Conservation (phyloP, 192 early-diverging fungal genomes). For the Linnemannia exigua region DNA sequence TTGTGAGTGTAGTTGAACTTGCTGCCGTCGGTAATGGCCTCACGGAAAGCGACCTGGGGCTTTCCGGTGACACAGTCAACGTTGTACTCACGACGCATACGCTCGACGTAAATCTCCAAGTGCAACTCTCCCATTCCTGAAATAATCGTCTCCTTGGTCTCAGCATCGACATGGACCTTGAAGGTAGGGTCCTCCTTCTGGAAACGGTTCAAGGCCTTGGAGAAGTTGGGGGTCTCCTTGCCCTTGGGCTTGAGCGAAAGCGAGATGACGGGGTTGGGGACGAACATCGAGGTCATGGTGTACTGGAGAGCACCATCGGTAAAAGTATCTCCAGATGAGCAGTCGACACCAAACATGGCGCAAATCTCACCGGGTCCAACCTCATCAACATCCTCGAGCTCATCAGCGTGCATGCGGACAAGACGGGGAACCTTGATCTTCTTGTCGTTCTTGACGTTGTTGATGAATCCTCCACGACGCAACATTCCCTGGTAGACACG, state of each 20-base stretch:
- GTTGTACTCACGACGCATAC: conserved; percentile 98
- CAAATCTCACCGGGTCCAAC: conserved; percentile 97
- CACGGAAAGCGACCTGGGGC: conserved; percentile 98
- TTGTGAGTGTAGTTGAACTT: conserved; percentile 98
- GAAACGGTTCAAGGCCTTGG: conserved; percentile 86
- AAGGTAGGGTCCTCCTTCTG: conserved; percentile 90
- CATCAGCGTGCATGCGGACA: conserved; percentile 98
- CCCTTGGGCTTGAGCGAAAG: conserved; percentile 92
- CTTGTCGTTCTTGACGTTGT: conserved; percentile 92
- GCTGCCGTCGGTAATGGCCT: conserved; percentile 82
- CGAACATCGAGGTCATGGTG: conserved; percentile 98
- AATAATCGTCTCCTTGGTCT: conserved; percentile 91
- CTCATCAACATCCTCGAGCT: conserved; percentile 97
- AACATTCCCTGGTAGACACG: conserved; percentile 96
- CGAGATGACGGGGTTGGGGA: conserved; percentile 97
- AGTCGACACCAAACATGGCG: conserved; percentile 98
- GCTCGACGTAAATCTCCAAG: conserved; percentile 95
- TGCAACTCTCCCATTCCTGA: conserved; percentile 93
- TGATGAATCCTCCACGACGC: conserved; percentile 88
- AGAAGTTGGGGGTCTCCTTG: conserved; percentile 86
- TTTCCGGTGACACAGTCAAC: conserved; percentile 97
- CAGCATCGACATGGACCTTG: conserved; percentile 83
- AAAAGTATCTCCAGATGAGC: conserved; percentile 97
- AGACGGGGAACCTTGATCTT: conserved; percentile 96
- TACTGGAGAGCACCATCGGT: conserved; percentile 87